Base-by-base conservation (phyloP, 495 filamentous ascomycete species). In the Trichoderma gamsii region DNA sequence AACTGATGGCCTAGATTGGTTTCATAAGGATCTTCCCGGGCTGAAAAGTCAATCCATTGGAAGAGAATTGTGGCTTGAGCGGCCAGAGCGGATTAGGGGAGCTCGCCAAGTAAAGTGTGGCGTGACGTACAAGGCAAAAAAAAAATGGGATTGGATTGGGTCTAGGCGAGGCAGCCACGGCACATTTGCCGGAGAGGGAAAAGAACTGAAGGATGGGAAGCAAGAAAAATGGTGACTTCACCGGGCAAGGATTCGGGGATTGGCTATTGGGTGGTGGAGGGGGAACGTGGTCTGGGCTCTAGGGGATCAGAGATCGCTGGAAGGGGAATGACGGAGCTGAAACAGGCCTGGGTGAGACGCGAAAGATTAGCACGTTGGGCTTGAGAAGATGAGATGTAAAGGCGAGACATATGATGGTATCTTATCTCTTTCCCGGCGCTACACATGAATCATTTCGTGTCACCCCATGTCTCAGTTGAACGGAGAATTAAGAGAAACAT, bases 191-290 rank as follows among this genome's bases (percentile, higher is more conserved):
- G 35, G 35, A 38, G 35, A 38, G 35, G 35, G 35, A 38, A 38
- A 38, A 46, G 43, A 25, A 11, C 25, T 52, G 49, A 29, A 29
- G n/a, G 18, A 11, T 16, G 51, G 51, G 18, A 23, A 21, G 49
- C 15, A 18, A 18, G 21, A 25, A 23, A 56, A 56, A 56, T 56
- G 51, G 51, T 56, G 51, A 56, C 51, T 56, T 56, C 51, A 56
- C 51, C 51, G 5, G n/a, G 51, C 51, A 21, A 23, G 51, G 51
- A 7, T 56, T 11, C 9, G 16, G 16, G 21, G 11, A n/a, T 1
- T n/a, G n/a, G n/a, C 3, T n/a, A 23, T n/a, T 9, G 9, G 51
- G 21, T 25, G 16, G 21, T 52, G 15, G 49, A 21, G 51, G 18
- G 15, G 12, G 43, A 46, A 15, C 13, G 9, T 18, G 18, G 43